Conservation (phyloP, 306 rosid species). For the Cicer cuneatum region DNA sequence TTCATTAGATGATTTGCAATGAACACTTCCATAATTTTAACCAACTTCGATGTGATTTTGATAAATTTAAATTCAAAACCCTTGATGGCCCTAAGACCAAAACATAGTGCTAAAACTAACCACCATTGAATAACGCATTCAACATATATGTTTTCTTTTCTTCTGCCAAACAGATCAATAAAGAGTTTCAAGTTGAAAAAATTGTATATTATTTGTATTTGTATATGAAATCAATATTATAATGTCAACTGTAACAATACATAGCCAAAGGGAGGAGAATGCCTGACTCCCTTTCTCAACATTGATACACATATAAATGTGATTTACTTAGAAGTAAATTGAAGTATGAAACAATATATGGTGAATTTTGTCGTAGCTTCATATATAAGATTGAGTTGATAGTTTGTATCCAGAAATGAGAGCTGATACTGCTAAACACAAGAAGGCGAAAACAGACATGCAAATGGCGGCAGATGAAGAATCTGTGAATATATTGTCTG, state of each 20-base stretch:
- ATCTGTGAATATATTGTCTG: constrained; percentile 74
- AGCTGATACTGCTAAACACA: constrained; percentile 58
- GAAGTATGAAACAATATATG: constrained; percentile 24
- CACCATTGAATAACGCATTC: constrained; percentile 12
- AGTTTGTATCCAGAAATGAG: constrained; percentile 71
- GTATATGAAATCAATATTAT: constrained; percentile 34
- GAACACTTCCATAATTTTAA: too few relatives aligned
- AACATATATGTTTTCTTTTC: constrained; percentile 7
- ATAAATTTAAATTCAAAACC: too few relatives aligned
- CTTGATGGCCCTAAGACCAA: too few relatives aligned
- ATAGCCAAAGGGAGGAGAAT: constrained; percentile 9
- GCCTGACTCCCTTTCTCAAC: constrained; percentile 31
- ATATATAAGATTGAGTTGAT: constrained; percentile 63
- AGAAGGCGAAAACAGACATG: constrained; percentile 75
- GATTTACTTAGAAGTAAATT: constrained; percentile 33
- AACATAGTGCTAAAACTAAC: too few relatives aligned
- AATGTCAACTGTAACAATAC: constrained; percentile 12
- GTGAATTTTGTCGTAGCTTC: constrained; percentile 32
- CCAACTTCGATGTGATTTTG: too few relatives aligned
- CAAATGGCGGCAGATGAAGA: constrained; percentile 67
- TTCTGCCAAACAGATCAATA: constrained; percentile 16
- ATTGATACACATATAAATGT: constrained; percentile 36
- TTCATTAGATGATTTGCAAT: too few relatives aligned
- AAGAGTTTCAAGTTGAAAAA: constrained; percentile 9
- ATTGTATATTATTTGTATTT: constrained; percentile 7